Evolutionary conservation across 2,329 filamentous ascomycete genomes (phyloP), one percentile per base, ranked within the genome.

Genomic region (Microsporum canis): DNA sequence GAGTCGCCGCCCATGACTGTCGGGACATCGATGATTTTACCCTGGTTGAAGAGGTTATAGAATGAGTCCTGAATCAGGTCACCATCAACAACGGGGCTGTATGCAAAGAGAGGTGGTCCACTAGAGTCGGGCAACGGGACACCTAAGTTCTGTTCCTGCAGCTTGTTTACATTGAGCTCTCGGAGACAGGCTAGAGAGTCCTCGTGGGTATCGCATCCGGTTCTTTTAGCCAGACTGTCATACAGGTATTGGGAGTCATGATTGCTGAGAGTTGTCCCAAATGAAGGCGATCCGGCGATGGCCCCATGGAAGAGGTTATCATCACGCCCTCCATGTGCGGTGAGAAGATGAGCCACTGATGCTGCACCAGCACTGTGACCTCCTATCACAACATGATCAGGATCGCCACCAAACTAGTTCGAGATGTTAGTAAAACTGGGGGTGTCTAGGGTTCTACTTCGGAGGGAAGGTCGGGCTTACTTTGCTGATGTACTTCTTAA

Each of bases 331-430:
- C 75, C 77, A 61, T 81, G 78, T 0, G 81, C 79, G 0, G 78
- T 82, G 47, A 89, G 77, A 29, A 88, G 84, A 39, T 88, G 76
- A 33, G 78, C 80, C n/a, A 89, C 78, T 3, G 84, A 84, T 23
- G 75, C 73, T 5, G 79, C 87, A 2, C 88, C 88, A 1, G 87
- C 87, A 59, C 84, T 87, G 63, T 80, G 83, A 7, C 88, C 88
- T 14, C 83, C 85, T 0, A 90, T 74, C 0, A 86, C 83, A 7
- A 90, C 85, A 65, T 88, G 86, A 0, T 77, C 68, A 0, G 86
- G 84, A 65, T 90, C 76, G 29, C 87, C 88, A 3, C 87, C 88
- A 65, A 91, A 91, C 70, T 82, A 61, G 2, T 70, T 23, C 17
- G 63, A 39, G 23, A 49, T 8, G 58, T 51, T 14, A 63, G 53